Percentiles rank a stretch among this genome's conserved stretches.
phyloP scores from a whole-genome alignment of 164 flowering plant species.

The Annona squamosa region DNA sequence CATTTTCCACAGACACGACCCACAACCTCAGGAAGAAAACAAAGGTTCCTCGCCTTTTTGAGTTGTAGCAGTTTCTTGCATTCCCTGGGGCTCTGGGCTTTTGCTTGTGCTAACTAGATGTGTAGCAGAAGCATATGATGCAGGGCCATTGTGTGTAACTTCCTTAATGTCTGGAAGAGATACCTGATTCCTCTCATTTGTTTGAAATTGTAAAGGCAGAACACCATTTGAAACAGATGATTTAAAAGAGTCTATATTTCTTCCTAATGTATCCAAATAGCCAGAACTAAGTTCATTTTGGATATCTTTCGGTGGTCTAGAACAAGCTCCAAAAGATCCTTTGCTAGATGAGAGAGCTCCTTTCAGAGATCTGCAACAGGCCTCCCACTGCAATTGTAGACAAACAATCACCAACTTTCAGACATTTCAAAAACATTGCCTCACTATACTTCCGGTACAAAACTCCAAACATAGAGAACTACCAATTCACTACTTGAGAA shows the following conservation, averaged over 20 bases:
- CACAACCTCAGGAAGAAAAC: neutral
- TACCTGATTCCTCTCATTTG: slow-evolving; percentile 73
- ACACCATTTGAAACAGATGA: slow-evolving; percentile 51
- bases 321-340: slow-evolving; percentile 19
- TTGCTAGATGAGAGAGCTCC: slow-evolving; percentile 23
- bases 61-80: slow-evolving; percentile 13
- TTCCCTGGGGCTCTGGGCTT: slow-evolving; percentile 14
- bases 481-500: neutral
- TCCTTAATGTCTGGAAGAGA: slow-evolving; percentile 30
- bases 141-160: slow-evolving; percentile 23
- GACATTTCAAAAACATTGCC: neutral
- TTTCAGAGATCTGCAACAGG: slow-evolving; percentile 39
- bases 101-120: slow-evolving; percentile 14
- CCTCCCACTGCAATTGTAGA: slow-evolving; percentile 66
- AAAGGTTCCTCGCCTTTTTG: slow-evolving; percentile 27
- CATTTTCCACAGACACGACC: neutral
- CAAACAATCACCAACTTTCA: neutral
- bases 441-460: neutral
- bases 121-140: slow-evolving; percentile 12
- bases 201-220: slow-evolving; percentile 79
- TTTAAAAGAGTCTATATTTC: slow-evolving; percentile 27
- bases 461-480: neutral
- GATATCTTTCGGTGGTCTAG: slow-evolving; percentile 63
- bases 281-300: slow-evolving; percentile 46
- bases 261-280: slow-evolving; percentile 36